Base-by-base conservation (phyloP, 371 early-diverging fungal species). In the Syncephalastrum contaminatum region DNA sequence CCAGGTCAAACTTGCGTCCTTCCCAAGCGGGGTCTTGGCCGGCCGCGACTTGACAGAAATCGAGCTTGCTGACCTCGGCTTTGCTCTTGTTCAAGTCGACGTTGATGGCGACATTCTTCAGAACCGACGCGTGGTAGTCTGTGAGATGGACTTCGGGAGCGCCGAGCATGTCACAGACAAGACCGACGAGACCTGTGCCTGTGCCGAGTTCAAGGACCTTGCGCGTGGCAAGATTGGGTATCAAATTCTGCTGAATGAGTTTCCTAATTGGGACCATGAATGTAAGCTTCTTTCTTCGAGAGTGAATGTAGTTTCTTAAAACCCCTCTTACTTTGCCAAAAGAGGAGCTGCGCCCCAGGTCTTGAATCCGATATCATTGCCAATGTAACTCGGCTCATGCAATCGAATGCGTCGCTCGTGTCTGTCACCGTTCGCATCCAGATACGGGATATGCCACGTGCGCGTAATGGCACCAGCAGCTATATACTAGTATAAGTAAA, bases 331-430 rank as follows among this genome's bases (percentile, higher is more conserved):
- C 78, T 72, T 77, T 48, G 75, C 75, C 48, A 77, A 56, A 39
- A 77, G 51, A 13, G 78, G 78, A 1, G 75, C 78, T 5, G 78
- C 72, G 43, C 78, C 78, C 78, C 78, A 77, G 16, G 78, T 77
- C 47, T 77, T 77, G 49, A 74, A 74, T 12, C 78, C 78, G 43
- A 75, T 60, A 47, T 73, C 75, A 57, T 72, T 74, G 5, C 73
- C 78, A 36, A 77, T 60, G 51, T 66, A 74, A 25, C 71, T 68
- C 25, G 78, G 78, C 45, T 77, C 75, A 59, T 74, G 78, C 14
- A 77, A 41, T 40, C 60, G 57, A 1, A 77, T 48, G 14, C 54
- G 53, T n/a, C 63, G 16, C 25, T 56, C 59, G 20, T 64, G 21
- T 24, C 60, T 53, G 6, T 63, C 60, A 27, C 72, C 73, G 57